Conservation (phyloP, 1,284 basidiomycete genomes). For the Trametes pubescens region DNA sequence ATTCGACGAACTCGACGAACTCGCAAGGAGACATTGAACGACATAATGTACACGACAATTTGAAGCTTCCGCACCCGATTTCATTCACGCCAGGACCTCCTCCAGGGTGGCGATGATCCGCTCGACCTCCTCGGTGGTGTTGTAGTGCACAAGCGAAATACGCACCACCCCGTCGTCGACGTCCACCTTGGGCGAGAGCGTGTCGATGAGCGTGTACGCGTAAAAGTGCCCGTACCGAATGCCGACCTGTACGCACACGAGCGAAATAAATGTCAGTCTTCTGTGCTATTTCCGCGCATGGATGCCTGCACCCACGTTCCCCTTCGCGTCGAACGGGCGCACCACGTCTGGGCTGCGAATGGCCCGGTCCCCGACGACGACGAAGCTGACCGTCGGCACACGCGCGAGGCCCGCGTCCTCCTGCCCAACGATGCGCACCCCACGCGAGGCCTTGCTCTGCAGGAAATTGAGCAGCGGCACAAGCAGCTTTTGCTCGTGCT, state of each 20-base stretch:
- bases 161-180: constrained; percentile 74
- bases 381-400: constrained; percentile 80
- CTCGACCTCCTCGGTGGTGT: constrained; percentile 74
- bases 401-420: constrained; percentile 52
- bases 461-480: constrained; percentile 53
- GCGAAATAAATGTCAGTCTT: neutral
- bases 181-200: constrained; percentile 62
- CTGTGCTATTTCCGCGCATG: neutral
- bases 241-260: constrained; percentile 63
- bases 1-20: neutral
- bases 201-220: constrained; percentile 69
- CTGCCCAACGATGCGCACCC: constrained; percentile 74
- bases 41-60: neutral
- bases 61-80: neutral
- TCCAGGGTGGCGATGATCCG: constrained; percentile 63
- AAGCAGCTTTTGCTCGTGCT: constrained; percentile 56
- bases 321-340: constrained; percentile 64
- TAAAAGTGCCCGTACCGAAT: constrained; percentile 85
- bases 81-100: constrained; percentile 46
- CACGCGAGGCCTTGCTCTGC: constrained; percentile 52
- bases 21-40: neutral
- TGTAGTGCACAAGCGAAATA: constrained; percentile 84
- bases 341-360: constrained; percentile 71
- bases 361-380: constrained; percentile 63
- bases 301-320: constrained; percentile 57